Base-by-base conservation (phyloP, 208 protist genomes). In the Strigomonas culicis region DNA sequence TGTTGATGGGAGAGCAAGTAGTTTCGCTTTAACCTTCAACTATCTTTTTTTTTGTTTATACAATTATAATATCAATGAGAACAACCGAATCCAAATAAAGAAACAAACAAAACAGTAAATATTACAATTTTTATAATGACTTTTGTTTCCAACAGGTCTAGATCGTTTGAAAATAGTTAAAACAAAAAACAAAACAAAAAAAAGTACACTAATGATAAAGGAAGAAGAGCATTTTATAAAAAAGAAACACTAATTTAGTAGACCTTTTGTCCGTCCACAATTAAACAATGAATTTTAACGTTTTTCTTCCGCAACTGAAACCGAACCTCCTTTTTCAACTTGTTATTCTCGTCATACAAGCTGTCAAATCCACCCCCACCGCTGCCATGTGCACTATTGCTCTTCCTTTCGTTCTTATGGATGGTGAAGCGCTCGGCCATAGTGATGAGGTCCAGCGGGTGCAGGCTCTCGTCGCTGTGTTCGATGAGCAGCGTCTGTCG, bases 401-500 rank as follows among this genome's bases (percentile, higher is more conserved):
- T 15, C 50, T 15, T 59, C 25, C 25, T 28, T 58, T 63, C 11
- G 30, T 44, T 25, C 21, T 65, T 66, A 22, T 63, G 62, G 24
- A 55, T 53, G 11, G 68, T 80, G 47, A 56, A 80, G 41, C 79
- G 70, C 66, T 92, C 80, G 24, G 78, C 82, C 25, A 90, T 74
- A n/a, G 82, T 80, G 30, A 92, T 63, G 30, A 90, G 63, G 56
- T 92, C 84, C 8, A 75, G 43, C 17, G 83, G 76, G 15, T 88
- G 70, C 61, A 91, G 53, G 22, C 80, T 79, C 30, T 59, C 55
- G 8, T 28, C 11, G 52, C 88, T 77, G 70, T 95, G 81, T 68
- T 95, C 88, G 21, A 95, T 71, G 53, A 92, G 74, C 2, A 95
- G 51, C 8, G 86, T 91, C 36, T 92, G 70, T 36, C 84, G 85